Evolutionary conservation across 495 filamentous ascomycete genomes (phyloP).

Genomic region (Podospora didyma): DNA sequence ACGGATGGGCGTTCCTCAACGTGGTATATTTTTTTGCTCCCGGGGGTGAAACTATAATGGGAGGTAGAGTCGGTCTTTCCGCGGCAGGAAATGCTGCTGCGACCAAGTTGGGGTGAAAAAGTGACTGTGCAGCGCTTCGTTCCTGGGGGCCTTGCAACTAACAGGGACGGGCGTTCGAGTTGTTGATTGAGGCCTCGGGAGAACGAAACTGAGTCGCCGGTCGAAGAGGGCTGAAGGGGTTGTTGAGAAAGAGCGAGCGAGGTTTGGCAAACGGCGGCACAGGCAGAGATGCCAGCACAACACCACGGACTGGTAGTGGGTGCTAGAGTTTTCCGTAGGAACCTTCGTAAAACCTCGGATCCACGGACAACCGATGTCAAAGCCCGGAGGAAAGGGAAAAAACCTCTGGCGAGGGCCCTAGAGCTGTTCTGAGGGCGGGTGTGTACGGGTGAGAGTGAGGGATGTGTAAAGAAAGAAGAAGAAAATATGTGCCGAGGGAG

Average conservation of each 20-base stretch:
- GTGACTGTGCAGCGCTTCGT: neutral
- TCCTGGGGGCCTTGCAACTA: neutral
- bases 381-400: conserved; percentile 11
- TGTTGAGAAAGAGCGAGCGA: conserved; percentile 10
- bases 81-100: too few relatives aligned
- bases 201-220: neutral
- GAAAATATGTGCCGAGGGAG: conserved; percentile 22
- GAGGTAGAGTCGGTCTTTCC: too few relatives aligned
- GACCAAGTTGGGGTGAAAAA: too few relatives aligned
- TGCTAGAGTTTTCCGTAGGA: conserved; percentile 9
- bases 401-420: conserved; percentile 14
- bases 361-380: conserved; percentile 15
- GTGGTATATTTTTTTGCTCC: neutral
- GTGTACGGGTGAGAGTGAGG: conserved; percentile 10
- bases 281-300: conserved; percentile 6
- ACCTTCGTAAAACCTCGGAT: conserved; percentile 10
- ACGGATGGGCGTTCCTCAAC: neutral
- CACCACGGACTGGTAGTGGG: conserved; percentile 11
- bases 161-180: neutral
- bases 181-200: neutral
- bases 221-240: neutral
- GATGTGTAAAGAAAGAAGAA: conserved; percentile 12
- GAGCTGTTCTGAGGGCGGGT: conserved; percentile 7
- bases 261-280: conserved; percentile 1
- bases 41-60: too few relatives aligned